These are phyloP conservation scores for Volvox carteri DNA, from an alignment of 163 green algal genomes.

Conservation along the genomic window DNA sequence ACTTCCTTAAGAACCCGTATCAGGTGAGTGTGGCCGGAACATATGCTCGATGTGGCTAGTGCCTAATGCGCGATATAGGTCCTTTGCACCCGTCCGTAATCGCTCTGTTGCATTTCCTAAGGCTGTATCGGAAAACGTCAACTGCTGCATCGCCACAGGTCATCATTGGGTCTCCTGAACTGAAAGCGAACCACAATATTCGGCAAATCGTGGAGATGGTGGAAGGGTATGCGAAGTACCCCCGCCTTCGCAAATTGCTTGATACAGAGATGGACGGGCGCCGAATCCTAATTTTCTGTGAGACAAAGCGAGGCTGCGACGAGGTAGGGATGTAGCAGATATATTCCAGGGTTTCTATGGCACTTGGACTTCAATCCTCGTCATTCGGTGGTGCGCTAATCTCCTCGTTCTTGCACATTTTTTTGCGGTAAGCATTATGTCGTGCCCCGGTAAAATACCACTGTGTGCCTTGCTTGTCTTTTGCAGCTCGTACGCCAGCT, in stretches of 20 bases:
- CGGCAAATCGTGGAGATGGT: slow-evolving; percentile 93
- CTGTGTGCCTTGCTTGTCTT: too few species aligned
- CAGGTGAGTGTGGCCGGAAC: slow-evolving; percentile 48
- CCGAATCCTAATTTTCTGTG: slow-evolving; percentile 89
- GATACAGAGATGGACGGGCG: slow-evolving; percentile 90
- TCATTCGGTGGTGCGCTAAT: too few species aligned
- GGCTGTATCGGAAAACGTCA: too few species aligned
- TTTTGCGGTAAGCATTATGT: too few species aligned
- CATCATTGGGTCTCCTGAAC: slow-evolving; percentile 89
- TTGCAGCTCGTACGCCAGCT: slow-evolving; percentile 87
- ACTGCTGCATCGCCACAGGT: slow-evolving; percentile 72
- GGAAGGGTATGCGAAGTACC: slow-evolving; percentile 91
- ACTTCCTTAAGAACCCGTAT: slow-evolving; percentile 87
- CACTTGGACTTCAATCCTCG: too few species aligned
- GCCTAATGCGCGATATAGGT: too few species aligned
- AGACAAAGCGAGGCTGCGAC: slow-evolving; percentile 93
- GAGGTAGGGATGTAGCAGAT: slow-evolving; percentile 58
- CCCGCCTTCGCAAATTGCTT: slow-evolving; percentile 76
- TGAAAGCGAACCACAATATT: slow-evolving; percentile 97
- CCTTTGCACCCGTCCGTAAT: too few species aligned
- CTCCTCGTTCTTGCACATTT: background rate
- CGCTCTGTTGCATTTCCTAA: too few species aligned
- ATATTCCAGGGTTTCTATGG: background rate
- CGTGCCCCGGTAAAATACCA: too few species aligned
- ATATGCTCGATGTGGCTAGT: background rate